These are phyloP conservation scores for Stagonosporopsis vannaccii DNA, from an alignment of 2,329 filamentous ascomycete species.

Conservation along the genomic window DNA sequence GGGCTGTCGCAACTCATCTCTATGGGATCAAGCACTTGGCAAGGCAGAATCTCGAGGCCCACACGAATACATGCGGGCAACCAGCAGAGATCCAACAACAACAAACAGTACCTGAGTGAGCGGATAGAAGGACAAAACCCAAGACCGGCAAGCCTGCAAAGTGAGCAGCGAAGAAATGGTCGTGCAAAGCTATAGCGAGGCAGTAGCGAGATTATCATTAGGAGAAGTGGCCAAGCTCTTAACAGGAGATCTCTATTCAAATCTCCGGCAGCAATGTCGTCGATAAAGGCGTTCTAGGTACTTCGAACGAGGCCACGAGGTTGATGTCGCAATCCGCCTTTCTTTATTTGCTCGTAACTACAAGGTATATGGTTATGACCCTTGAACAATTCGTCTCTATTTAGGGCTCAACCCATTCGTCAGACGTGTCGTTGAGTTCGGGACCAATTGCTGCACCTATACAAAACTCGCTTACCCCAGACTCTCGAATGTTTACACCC, in stretches of 20 bases:
- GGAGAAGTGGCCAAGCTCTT: not conserved
- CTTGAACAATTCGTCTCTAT: not conserved
- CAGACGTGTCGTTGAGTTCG: not conserved
- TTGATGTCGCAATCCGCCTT: not conserved
- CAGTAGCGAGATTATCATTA: not conserved
- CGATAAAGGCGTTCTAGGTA: not conserved
- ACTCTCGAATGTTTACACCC: not conserved
- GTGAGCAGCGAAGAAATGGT: not conserved
- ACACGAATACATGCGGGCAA: not conserved
- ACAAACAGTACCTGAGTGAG: not conserved
- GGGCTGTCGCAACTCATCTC: not conserved
- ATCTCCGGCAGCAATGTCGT: not conserved
- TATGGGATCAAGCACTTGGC: not conserved
- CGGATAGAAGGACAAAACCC: not conserved
- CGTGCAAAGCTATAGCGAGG: not conserved
- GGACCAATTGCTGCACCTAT: not conserved
- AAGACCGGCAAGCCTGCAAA: not conserved
- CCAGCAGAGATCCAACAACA: not conserved
- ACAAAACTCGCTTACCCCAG: not conserved
- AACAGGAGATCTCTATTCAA: not conserved
- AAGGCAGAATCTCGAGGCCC: not conserved
- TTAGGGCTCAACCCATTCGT: not conserved
- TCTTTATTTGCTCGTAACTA: not conserved
- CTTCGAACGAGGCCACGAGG: slow-evolving; percentile 2
- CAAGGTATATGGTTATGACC: not conserved